Evolutionary conservation across 2,329 filamentous ascomycete genomes (phyloP), one percentile per base, ranked within the genome.

Genomic region (Alternaria gansuensis): DNA sequence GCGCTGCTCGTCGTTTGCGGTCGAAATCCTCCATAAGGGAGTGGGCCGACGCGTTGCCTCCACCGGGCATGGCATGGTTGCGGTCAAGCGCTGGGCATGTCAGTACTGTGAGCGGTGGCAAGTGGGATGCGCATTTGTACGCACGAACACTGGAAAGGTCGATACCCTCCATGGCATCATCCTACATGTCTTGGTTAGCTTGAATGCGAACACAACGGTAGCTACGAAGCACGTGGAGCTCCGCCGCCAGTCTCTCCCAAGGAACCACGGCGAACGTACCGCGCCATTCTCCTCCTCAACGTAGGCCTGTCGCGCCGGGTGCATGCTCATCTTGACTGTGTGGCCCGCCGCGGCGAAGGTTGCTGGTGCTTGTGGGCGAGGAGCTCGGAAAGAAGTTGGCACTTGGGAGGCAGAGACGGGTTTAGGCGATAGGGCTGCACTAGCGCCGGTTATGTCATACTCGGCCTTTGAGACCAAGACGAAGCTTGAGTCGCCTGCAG

Each of bases 221-320:
- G 44, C 49, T 56, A 13, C 11, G 43, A 37, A 56, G 41, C 58
- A 43, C 39, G 57, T 53, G 50, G 41, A 51, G 55, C 77, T 73
- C 75, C 68, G 63, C 64, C 57, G 59, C 52, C 45, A n/a, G 31
- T 29, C 40, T 21, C 11, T 14, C 21, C 44, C 26, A 21, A 17
- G 3, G 21, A 10, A 21, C 14, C n/a, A 9, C 26, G 9, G 17
- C n/a, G 23, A 51, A 72, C 85, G 82, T 84, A 90, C 89, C 82
- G 89, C 85, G 52, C 84, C 79, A 74, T 87, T 83, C 41, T 82
- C 88, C 75, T 97, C 94, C 83, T 98, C 94, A 65, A 98, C 93
- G 79, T 96, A 97, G 40, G 94, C 94, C 79, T 94, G 90, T 66
- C 95, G 87, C 77, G 94, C 88, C 58, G 94, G 94, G 82, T 97